Evolutionary conservation across 2,329 filamentous ascomycete genomes (phyloP).

Genomic region (Zarea fungicola): DNA sequence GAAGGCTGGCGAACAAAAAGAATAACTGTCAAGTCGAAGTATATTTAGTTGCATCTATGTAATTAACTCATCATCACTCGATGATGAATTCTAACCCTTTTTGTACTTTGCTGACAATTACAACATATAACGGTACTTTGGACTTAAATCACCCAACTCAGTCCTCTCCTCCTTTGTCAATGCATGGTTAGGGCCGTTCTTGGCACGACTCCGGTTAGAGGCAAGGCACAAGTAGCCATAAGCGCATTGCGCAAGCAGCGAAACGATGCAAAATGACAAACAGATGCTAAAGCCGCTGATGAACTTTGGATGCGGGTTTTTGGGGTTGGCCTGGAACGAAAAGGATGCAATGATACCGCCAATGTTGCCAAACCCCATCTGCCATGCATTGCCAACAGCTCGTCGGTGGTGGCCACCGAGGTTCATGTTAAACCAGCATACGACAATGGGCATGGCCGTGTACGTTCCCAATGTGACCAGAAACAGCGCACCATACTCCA

Average conservation of each 20-base stretch:
- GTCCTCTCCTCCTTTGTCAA: no score
- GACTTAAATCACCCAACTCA: no score
- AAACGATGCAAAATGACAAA: conserved; percentile 66
- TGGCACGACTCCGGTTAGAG: no score
- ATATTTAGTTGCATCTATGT: no score
- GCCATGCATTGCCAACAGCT: conserved; percentile 68
- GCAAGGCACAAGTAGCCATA: conserved; percentile 60
- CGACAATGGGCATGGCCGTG: conserved; percentile 81
- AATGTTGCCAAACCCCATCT: conserved; percentile 73
- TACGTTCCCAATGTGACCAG: conserved; percentile 76
- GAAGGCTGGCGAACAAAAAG: no score
- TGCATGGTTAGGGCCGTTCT: no score
- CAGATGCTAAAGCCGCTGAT: conserved; percentile 71
- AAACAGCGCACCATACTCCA: conserved; percentile 78
- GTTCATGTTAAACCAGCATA: conserved; percentile 82
- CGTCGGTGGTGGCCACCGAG: conserved; percentile 66
- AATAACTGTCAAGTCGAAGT: no score
- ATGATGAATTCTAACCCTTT: no score
- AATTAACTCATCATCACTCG: no score
- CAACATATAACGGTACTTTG: no score
- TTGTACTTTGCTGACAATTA: no score
- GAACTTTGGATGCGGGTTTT: conserved; percentile 63
- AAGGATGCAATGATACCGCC: conserved; percentile 75
- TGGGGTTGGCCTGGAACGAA: conserved; percentile 62
- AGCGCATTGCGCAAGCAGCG: conserved; percentile 51